Base-by-base conservation (phyloP, 1,284 basidiomycete genomes). In the Puccinia triticina region DNA sequence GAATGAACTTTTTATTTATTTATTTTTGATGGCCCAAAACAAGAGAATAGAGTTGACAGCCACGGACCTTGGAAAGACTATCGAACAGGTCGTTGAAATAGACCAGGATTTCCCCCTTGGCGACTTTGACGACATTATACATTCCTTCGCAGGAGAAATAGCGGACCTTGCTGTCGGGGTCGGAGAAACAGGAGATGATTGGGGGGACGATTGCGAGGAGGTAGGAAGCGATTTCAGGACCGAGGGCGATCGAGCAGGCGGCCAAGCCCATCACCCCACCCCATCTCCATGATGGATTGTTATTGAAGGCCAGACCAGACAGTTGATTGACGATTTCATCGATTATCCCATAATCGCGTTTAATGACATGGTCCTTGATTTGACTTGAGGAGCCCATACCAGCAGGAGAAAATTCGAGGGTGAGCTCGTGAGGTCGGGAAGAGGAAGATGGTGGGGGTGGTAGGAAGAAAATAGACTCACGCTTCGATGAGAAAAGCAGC, bases 61-160 rank as follows among this genome's bases (percentile, higher is more conserved):
- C 50, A 72, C 69, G 11, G 85, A 95, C 95, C 90, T 97, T 98
- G 90, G 94, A 95, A 83, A 99, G 90, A 0, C 94, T 93, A 88
- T 99, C 97, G 85, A 99, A 99, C 82, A 98, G 94, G 83, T 96
- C 94, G 86, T 99, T 99, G 88, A 99, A 99, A 87, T 96, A 98
- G 29, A 98, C 92, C 83, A 99, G 89, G 59, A 98, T 93, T 88
- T 98, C 96, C 53, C 96, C 96, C 87, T 98, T 98, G 81, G 95
- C 97, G 10, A 98, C 96, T 88, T 99, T 98, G 50, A 87, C 86
- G 85, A 99, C 97, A 88, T 99, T 99, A 89, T 99, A 99, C 85
- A 99, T 89, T 86, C 94, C 96, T 87, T 99, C 96, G 83, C 95
- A 96, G 8, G 96, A 96, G 89, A 96, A 97, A 88, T 97, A 97